phyloP scores from a whole-genome alignment of 441 rosid genomes.

The Viola pubescens region DNA sequence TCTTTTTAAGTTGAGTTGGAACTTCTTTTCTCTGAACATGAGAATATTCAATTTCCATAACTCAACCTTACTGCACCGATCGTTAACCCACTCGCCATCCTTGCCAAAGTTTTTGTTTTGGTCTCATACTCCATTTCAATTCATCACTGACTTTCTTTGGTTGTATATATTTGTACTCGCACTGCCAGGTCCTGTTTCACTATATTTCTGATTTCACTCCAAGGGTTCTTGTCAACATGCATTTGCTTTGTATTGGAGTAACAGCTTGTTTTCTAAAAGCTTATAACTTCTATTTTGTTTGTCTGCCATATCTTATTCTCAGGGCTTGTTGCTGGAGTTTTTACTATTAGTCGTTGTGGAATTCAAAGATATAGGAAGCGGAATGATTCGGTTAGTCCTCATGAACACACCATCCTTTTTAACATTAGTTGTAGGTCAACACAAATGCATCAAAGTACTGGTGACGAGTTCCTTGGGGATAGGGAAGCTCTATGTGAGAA shows the following conservation, averaged over 20 bases:
- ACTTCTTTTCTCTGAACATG: too few species aligned
- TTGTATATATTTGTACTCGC: too few species aligned
- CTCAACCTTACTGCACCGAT: too few species aligned
- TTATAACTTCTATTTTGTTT: slow-evolving; percentile 1
- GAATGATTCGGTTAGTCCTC: slow-evolving; percentile 68
- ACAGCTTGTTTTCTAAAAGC: not conserved
- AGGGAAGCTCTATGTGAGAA: not conserved
- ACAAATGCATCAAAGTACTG: not conserved
- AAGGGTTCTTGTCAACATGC: not conserved
- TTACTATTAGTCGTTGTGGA: slow-evolving; percentile 49
- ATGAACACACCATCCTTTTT: slow-evolving; percentile 5
- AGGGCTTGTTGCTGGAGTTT: slow-evolving; percentile 73
- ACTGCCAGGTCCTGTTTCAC: too few species aligned
- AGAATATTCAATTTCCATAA: too few species aligned
- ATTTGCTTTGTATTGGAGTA: not conserved
- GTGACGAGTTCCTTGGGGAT: not conserved
- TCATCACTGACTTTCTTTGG: too few species aligned
- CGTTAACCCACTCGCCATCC: too few species aligned
- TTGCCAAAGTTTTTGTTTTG: too few species aligned
- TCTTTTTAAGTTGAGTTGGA: too few species aligned
- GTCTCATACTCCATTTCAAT: too few species aligned
- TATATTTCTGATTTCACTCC: too few species aligned
- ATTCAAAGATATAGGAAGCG: slow-evolving; percentile 52
- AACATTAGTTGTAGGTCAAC: slow-evolving; percentile 4
- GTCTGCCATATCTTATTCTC: slow-evolving; percentile 8